Evolutionary conservation across 805 yeast genomes (phyloP), one percentile per base, ranked within the genome.

Genomic region (Starmera caribaea): DNA sequence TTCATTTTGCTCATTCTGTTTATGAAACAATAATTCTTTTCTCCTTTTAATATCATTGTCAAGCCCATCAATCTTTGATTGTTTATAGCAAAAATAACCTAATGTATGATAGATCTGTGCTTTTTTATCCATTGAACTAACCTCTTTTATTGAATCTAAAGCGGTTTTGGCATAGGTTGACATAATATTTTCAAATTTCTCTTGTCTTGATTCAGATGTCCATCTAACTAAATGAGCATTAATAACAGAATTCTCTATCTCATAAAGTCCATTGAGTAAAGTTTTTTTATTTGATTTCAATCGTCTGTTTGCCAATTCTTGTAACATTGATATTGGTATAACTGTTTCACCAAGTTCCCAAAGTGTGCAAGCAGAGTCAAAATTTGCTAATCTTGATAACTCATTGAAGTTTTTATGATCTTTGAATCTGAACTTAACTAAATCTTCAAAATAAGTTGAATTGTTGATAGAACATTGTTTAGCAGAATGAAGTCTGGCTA

Each of bases 71-170:
- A 72, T 66, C 44, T 71, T 69, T 26, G 72, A 58, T 49, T 84
- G 89, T 7, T 64, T 59, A 48, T 81, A 82, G 54, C 96, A 83
- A 52, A 88, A 88, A 27, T 68, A 63, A 0, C 89, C 97, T 48
- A 82, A 69, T 3, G 68, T 64, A 44, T 74, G 80, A 51, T 57
- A 81, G 6, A 79, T 69, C 30, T 62, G 57, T 0, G 79, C 74
- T 33, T 59, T 52, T 28, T 59, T 61, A 2, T 52, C 50, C 12
- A 38, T 41, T 5, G 53, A 51, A 5, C 42, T 21, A 5, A 48
- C 46, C 2, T 52, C 36, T 11, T 45, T 44, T 9, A 45, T 45
- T 8, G 31, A 29, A 1, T 16, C n/a, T 5, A 54, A 37, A 11
- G 59, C 40, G 34, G 51, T 70, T 6, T 65, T 60, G 14, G 86